phyloP scores from a whole-genome alignment of 1,139 yeast species.

The Yamadazyma epiphylla region DNA sequence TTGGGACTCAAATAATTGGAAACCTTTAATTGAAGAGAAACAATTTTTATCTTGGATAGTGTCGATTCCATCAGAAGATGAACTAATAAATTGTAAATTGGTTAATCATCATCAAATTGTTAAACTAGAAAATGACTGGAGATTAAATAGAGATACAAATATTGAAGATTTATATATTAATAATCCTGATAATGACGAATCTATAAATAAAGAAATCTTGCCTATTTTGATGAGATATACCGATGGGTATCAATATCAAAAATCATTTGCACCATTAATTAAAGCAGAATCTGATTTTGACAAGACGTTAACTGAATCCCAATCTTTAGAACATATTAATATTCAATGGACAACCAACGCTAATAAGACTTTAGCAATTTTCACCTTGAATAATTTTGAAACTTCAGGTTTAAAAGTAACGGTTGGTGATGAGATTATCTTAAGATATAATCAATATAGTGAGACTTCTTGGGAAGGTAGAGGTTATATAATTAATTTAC shows the following conservation, averaged over 20 bases:
- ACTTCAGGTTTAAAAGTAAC: slow-evolving; percentile 68
- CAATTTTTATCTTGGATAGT: slow-evolving; percentile 83
- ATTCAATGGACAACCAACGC: slow-evolving; percentile 74
- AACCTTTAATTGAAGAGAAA: slow-evolving; percentile 76
- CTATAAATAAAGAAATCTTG: slow-evolving; percentile 44
- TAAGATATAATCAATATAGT: slow-evolving; percentile 54
- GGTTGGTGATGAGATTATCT: slow-evolving; percentile 77
- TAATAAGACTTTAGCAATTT: slow-evolving; percentile 67
- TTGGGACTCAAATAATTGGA: slow-evolving; percentile 93
- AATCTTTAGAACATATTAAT: slow-evolving; percentile 68
- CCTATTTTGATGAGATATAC: slow-evolving; percentile 75
- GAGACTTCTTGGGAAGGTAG: slow-evolving; percentile 62
- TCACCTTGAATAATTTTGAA: slow-evolving; percentile 66
- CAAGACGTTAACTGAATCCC: slow-evolving; percentile 70
- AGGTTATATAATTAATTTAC: slow-evolving; percentile 72
- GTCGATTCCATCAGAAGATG: slow-evolving; percentile 61
- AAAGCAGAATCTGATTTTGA: slow-evolving; percentile 81
- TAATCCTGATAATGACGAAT: slow-evolving; percentile 20
- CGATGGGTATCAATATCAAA: slow-evolving; percentile 84
- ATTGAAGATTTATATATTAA: slow-evolving; percentile 52
- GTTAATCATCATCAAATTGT: slow-evolving; percentile 65
- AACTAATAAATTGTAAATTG: slow-evolving; percentile 48
- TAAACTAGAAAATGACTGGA: slow-evolving; percentile 80
- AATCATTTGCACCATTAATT: slow-evolving; percentile 81
- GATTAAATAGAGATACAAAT: slow-evolving; percentile 65